Evolutionary conservation across 331 rosid genomes (phyloP).

Genomic region (Stylosanthes scabra): DNA sequence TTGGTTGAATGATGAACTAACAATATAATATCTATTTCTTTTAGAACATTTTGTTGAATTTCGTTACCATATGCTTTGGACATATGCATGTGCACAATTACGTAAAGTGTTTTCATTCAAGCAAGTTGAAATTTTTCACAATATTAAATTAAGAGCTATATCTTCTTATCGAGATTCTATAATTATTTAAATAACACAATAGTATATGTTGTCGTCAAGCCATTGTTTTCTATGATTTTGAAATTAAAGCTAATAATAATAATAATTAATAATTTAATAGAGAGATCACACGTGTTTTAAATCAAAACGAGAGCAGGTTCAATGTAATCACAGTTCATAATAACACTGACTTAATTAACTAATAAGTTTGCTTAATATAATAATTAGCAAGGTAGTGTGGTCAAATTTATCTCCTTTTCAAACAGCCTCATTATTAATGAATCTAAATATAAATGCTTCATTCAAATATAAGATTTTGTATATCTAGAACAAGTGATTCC

Average conservation of each 20-base stretch:
- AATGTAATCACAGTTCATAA: conserved; percentile 30
- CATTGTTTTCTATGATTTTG: not conserved
- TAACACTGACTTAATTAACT: not conserved
- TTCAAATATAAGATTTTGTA: not conserved
- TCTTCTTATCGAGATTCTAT: conserved; percentile 27
- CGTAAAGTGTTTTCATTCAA: conserved; percentile 48
- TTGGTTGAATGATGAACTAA: conserved; percentile 29
- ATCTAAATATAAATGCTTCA: conserved; percentile 27
- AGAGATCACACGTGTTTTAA: conserved; percentile 37
- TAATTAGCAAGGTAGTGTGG: not conserved
- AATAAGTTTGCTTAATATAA: not conserved
- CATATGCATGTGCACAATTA: conserved; percentile 28
- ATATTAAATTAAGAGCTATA: conserved; percentile 29
- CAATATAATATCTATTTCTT: conserved; percentile 11
- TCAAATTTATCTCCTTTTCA: conserved; percentile 13
- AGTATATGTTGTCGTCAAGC: conserved; percentile 6
- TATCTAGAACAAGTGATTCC: not conserved
- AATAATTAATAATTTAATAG: conserved; percentile 14
- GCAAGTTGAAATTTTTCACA: conserved; percentile 49
- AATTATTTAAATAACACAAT: not conserved
- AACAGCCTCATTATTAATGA: not conserved
- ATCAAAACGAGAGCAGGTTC: conserved; percentile 16
- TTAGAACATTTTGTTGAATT: conserved; percentile 37
- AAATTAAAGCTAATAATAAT: not conserved
- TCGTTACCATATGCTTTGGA: conserved; percentile 41